phyloP scores from a whole-genome alignment of 75 land plant species.

The Sequoiadendron giganteum region DNA sequence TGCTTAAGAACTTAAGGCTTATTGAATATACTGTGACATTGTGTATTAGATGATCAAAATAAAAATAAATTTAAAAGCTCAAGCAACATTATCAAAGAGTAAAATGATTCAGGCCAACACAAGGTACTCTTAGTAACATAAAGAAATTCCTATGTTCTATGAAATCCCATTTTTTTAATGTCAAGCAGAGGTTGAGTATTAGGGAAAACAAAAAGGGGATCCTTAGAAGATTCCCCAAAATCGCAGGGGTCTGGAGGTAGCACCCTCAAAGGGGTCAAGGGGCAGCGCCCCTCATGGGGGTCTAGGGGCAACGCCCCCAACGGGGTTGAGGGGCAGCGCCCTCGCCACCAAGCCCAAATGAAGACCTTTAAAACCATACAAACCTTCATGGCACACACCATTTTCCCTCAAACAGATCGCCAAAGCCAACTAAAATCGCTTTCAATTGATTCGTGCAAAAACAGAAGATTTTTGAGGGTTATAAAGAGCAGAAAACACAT shows the following conservation, averaged over 20 bases:
- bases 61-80: neutral
- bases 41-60: neutral
- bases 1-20: neutral
- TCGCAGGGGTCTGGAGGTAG: neutral
- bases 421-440: no score
- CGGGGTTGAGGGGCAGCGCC: no score
- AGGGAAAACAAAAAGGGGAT: neutral
- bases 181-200: neutral
- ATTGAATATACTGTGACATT: neutral
- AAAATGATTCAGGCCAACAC: neutral
- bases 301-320: no score
- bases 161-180: neutral
- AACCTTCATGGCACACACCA: no score
- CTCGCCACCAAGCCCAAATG: no score
- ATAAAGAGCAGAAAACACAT: no score
- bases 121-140: neutral
- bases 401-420: no score
- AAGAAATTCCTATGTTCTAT: neutral
- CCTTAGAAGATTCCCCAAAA: neutral
- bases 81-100: neutral
- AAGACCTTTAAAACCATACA: no score
- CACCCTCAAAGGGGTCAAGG: no score
- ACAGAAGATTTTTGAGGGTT: no score
- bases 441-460: no score
- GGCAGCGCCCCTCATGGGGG: no score